phyloP scores from a whole-genome alignment of 2,329 filamentous ascomycete genomes.

The Nannizzia gypsea region DNA sequence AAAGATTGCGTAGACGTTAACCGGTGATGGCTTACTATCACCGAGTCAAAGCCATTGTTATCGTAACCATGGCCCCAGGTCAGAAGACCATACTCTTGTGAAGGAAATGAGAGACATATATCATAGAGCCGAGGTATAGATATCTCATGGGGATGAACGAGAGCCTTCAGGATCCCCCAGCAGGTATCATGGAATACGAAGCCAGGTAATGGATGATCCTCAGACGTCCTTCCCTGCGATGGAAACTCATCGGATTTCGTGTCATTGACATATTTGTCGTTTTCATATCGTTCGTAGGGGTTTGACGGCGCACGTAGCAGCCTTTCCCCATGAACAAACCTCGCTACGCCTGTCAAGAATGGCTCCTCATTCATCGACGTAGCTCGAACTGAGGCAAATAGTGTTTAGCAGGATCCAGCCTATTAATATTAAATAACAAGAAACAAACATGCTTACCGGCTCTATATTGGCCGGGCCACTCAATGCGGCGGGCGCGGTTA shows the following conservation, averaged over 20 bases:
- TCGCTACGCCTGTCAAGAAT: constrained; percentile 15
- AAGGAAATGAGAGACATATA: constrained; percentile 15
- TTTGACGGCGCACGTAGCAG: constrained; percentile 9
- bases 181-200: constrained; percentile 17
- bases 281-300: constrained; percentile 9
- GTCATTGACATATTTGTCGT: constrained; percentile 6
- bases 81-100: constrained; percentile 8
- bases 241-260: constrained; percentile 11
- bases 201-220: constrained; percentile 7
- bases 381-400: constrained; percentile 12
- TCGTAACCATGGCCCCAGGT: constrained; percentile 14
- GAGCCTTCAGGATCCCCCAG: constrained; percentile 14
- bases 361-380: constrained; percentile 10
- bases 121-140: constrained; percentile 16
- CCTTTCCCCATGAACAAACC: constrained; percentile 4
- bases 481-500: constrained; percentile 5
- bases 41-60: neutral
- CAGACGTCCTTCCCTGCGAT: constrained; percentile 7
- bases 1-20: constrained; percentile 8
- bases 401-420: neutral
- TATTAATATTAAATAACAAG: neutral
- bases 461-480: constrained; percentile 13
- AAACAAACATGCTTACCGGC: constrained; percentile 9
- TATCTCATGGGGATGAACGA: constrained; percentile 12
- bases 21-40: neutral